These are phyloP conservation scores for Solanum aculeatissimum DNA, from an alignment of 305 asterid genomes.

Conservation along the genomic window DNA sequence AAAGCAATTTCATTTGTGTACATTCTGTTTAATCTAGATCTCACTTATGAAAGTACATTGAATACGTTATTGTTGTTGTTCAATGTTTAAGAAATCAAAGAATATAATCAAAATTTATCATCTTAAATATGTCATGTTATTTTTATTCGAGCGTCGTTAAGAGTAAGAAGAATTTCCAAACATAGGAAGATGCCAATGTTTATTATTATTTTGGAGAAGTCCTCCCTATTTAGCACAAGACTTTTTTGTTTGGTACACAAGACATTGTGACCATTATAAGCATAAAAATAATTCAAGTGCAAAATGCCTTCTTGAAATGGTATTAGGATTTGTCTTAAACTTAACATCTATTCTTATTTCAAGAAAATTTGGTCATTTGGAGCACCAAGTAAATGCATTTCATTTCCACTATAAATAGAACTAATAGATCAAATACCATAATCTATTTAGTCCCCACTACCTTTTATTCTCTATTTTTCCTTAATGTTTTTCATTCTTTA, in stretches of 20 bases:
- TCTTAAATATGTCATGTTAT: neutral
- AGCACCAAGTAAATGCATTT: neutral
- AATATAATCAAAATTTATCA: neutral
- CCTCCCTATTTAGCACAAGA: neutral
- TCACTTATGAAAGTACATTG: too few species aligned
- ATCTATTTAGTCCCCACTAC: neutral
- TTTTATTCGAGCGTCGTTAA: neutral
- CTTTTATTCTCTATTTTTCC: neutral
- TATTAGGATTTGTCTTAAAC: neutral
- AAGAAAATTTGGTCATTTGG: neutral
- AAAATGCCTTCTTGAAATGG: neutral
- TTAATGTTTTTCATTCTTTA: neutral
- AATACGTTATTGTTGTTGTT: too few species aligned
- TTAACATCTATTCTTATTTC: neutral
- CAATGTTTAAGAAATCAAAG: neutral
- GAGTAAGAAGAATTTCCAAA: neutral
- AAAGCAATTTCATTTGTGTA: neutral
- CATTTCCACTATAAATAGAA: neutral
- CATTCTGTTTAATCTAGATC: rapidly evolving
- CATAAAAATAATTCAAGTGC: neutral
- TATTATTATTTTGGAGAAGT: too few species aligned
- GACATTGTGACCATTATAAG: neutral
- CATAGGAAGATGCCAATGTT: neutral
- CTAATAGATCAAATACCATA: neutral
- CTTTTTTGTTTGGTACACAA: neutral